A percentile compares a stretch with the other conserved stretches of the same genome.
Conservation (phyloP, 805 yeast species). For the Starmerella riodocensis region DNA sequence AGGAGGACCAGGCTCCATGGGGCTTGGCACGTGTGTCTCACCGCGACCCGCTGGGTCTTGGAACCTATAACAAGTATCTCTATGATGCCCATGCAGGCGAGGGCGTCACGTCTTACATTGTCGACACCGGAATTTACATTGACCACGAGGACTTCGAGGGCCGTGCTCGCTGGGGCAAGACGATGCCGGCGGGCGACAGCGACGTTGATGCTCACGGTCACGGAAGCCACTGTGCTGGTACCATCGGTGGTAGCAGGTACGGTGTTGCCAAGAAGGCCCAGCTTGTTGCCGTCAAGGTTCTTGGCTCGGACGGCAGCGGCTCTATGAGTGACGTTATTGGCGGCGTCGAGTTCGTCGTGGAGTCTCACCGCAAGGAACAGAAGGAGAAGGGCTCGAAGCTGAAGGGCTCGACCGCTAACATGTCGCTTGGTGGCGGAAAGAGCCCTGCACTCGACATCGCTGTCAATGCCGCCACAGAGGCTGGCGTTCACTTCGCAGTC, state of each 20-base stretch:
- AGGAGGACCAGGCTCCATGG: constrained; percentile 60
- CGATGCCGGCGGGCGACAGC: constrained; percentile 34
- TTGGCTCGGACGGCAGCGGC: constrained; percentile 44
- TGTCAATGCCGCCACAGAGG: constrained; percentile 75
- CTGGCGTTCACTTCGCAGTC: constrained; percentile 84
- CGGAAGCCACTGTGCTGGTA: constrained; percentile 52
- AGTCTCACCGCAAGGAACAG: constrained; percentile 39
- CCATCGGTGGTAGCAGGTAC: constrained; percentile 38
- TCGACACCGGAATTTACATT: constrained; percentile 44
- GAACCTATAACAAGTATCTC: constrained; percentile 46
- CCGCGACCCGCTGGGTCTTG: constrained; percentile 46
- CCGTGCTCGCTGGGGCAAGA: constrained; percentile 43
- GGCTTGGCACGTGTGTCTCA: constrained; percentile 60
- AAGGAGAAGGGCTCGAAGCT: constrained; percentile 34
- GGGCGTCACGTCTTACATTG: constrained; percentile 35
- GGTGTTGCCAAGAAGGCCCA: constrained; percentile 49
- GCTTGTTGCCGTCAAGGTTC: constrained; percentile 47
- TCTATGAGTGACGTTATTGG: constrained; percentile 45
- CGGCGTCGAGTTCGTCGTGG: constrained; percentile 52
- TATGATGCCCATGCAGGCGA: constrained; percentile 41
- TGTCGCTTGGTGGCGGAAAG: constrained; percentile 82
- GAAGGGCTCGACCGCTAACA: constrained; percentile 49
- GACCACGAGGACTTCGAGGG: constrained; percentile 43
- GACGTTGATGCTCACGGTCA: constrained; percentile 44
- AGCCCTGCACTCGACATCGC: constrained; percentile 79